These are phyloP conservation scores for Talaromyces pinophilus DNA, from an alignment of 2,329 filamentous ascomycete genomes.

Conservation along the genomic window DNA sequence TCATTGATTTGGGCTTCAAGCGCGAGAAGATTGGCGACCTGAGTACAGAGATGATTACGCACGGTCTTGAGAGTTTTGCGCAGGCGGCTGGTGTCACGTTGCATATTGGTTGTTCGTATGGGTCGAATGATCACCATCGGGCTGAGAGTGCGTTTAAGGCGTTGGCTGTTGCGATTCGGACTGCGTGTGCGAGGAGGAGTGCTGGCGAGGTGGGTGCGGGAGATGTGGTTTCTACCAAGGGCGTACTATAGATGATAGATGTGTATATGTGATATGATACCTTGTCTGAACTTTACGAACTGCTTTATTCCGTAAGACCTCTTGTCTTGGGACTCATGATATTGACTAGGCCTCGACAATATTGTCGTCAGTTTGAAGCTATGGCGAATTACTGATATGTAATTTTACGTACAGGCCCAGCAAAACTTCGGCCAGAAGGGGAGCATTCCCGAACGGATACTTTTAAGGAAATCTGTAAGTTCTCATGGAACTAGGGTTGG, in stretches of 20 bases:
- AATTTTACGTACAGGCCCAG: too few species aligned
- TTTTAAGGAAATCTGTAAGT: background rate
- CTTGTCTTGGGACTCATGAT: background rate
- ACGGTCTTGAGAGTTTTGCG: constrained; percentile 92
- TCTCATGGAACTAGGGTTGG: background rate
- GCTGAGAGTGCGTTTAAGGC: constrained; percentile 98
- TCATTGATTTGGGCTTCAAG: constrained; percentile 79
- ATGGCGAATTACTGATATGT: too few species aligned
- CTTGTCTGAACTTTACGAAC: background rate
- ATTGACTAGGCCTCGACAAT: too few species aligned
- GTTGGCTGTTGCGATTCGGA: constrained; percentile 78
- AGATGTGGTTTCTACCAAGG: constrained; percentile 95
- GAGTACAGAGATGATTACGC: constrained; percentile 94
- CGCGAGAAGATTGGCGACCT: constrained; percentile 93
- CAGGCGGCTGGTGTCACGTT: constrained; percentile 87
- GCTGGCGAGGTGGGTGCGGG: constrained; percentile 81
- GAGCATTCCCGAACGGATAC: background rate
- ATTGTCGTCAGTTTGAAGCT: too few species aligned
- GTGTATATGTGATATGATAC: constrained; percentile 5
- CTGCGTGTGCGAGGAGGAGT: constrained; percentile 71
- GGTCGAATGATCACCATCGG: constrained; percentile 92
- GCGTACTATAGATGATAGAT: constrained; percentile 55
- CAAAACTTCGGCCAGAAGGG: background rate
- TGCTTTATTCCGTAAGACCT: background rate
- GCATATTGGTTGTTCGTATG: constrained; percentile 88